Percentiles rank a stretch among this genome's conserved stretches.
Evolutionary conservation across 768 basidiomycete genomes (phyloP).

Genomic region (Tulasnella sp.): DNA sequence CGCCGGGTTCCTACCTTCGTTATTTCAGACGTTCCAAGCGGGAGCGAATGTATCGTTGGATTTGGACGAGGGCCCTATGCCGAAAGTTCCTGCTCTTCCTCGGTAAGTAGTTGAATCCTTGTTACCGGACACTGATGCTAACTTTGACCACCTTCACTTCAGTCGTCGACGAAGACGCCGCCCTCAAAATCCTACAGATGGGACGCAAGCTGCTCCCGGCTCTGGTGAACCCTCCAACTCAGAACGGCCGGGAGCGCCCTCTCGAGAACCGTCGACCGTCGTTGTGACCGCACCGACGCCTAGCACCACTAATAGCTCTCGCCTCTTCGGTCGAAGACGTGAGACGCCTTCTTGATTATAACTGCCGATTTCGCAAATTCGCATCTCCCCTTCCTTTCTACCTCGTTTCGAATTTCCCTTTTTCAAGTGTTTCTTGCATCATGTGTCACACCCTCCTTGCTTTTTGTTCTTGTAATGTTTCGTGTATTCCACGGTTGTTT

Average conservation of each 20-base stretch:
- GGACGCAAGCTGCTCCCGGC: background rate
- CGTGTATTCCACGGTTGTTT: too few relatives aligned
- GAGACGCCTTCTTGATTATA: background rate
- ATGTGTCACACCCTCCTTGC: too few relatives aligned
- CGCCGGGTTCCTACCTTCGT: conserved; percentile 10
- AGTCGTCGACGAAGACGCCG: background rate
- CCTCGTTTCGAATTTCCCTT: too few relatives aligned
- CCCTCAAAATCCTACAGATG: background rate
- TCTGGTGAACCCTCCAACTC: background rate
- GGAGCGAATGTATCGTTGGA: conserved; percentile 87
- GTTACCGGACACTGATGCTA: background rate
- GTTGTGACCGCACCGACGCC: background rate
- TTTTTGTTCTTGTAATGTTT: too few relatives aligned
- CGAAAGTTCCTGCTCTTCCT: conserved; percentile 76
- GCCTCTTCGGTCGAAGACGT: background rate
- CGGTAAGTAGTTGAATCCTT: conserved; percentile 38
- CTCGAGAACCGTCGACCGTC: background rate
- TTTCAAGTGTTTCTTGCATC: too few relatives aligned
- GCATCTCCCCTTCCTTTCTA: too few relatives aligned
- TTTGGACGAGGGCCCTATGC: conserved; percentile 86
- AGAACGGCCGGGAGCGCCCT: background rate
- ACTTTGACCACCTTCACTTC: background rate
- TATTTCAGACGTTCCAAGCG: conserved; percentile 79
- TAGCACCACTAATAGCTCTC: background rate
- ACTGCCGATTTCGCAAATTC: too few relatives aligned